Percentiles rank a stretch among this genome's conserved stretches.
Evolutionary conservation across 805 yeast species (phyloP).

Genomic region (Zygosaccharomyces siamensis): DNA sequence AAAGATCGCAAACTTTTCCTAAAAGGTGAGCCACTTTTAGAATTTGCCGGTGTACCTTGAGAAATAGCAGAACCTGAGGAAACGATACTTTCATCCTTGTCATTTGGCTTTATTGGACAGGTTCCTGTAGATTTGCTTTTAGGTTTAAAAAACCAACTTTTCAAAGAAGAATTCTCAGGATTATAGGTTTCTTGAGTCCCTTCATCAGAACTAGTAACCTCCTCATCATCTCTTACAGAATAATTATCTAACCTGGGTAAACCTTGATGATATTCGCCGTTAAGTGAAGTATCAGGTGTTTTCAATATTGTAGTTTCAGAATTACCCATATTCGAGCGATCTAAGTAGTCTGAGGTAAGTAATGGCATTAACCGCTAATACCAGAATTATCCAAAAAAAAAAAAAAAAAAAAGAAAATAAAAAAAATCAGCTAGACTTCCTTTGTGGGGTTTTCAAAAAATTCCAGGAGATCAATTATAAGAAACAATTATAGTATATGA

Average conservation of each 20-base stretch:
- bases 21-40: slow-evolving; percentile 15
- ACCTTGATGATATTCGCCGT: not conserved
- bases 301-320: not conserved
- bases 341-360: not conserved
- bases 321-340: not conserved
- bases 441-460: not conserved
- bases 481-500: too few species aligned
- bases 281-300: slow-evolving; percentile 3
- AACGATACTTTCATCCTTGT: not conserved
- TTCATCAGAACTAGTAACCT: slow-evolving; percentile 19
- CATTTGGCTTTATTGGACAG: not conserved
- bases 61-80: slow-evolving; percentile 9
- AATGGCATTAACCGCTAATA: not conserved
- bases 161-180: slow-evolving; percentile 11
- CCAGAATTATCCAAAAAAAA: not conserved
- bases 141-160: slow-evolving; percentile 13
- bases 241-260: slow-evolving; percentile 7
- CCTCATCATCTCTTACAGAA: slow-evolving; percentile 14
- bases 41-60: slow-evolving; percentile 13
- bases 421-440: not conserved
- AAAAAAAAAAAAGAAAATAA: too few species aligned
- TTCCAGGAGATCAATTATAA: not conserved
- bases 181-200: slow-evolving; percentile 8
- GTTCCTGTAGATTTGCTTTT: slow-evolving; percentile 5
- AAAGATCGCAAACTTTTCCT: slow-evolving; percentile 16